A percentile compares a stretch with the other conserved stretches of the same genome.
phyloP scores from a whole-genome alignment of 2,329 filamentous ascomycete species.

The Verticillium tricorpus region DNA sequence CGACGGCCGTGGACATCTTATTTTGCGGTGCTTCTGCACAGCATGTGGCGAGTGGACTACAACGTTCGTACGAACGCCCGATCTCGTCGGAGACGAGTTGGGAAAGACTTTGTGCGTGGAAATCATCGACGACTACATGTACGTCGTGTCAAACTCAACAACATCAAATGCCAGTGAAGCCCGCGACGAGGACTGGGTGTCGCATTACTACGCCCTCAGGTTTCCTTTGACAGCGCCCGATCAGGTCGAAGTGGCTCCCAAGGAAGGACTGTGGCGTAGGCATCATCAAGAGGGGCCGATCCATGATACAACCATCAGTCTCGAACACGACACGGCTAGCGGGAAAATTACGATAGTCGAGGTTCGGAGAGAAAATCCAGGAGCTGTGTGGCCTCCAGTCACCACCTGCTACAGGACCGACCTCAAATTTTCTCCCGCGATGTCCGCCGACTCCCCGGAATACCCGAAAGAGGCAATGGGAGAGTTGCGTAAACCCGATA shows the following conservation, averaged over 20 bases:
- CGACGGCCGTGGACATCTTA: neutral
- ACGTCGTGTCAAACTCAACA: constrained; percentile 59
- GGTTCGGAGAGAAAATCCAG: constrained; percentile 53
- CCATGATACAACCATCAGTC: constrained; percentile 62
- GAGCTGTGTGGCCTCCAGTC: constrained; percentile 14
- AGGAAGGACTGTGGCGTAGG: constrained; percentile 55
- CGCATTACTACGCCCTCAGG: constrained; percentile 56
- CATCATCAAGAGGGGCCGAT: constrained; percentile 66
- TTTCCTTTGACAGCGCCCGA: neutral
- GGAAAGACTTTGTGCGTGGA: constrained; percentile 61
- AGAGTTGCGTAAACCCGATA: constrained; percentile 24
- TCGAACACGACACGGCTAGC: constrained; percentile 56
- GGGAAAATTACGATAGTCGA: constrained; percentile 60
- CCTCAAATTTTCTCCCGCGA: constrained; percentile 34
- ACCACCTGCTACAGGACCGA: constrained; percentile 62
- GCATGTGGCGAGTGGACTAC: neutral
- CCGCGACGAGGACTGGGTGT: constrained; percentile 62
- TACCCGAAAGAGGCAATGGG: neutral
- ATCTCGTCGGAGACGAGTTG: neutral
- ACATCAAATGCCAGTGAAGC: constrained; percentile 42
- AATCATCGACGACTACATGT: constrained; percentile 61
- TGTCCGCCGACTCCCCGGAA: constrained; percentile 14
- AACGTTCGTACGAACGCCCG: neutral
- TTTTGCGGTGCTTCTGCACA: neutral
- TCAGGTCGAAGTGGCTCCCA: constrained; percentile 31